Base-by-base conservation (phyloP, 805 yeast genomes). In the Ogataea degrootiae region DNA sequence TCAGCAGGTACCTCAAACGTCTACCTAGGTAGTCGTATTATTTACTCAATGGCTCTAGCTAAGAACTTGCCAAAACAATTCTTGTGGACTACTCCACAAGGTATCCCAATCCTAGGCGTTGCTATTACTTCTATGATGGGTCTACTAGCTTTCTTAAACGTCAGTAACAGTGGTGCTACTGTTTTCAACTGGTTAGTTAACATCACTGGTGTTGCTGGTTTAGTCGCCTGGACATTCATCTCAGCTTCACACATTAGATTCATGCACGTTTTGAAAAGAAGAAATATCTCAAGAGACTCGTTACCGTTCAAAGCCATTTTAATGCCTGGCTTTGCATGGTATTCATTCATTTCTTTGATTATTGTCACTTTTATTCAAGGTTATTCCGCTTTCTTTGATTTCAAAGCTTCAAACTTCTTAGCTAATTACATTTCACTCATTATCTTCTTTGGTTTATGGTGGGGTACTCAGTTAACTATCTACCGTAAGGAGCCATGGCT, bases 1-100 rank as follows among this genome's bases (percentile, higher is more conserved):
- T 84, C 90, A 15, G 90, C 91, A 29, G 91, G 83, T 61, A 85
- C 85, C 69, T 83, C 90, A 12, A 82, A 83, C 60, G 74, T 85
- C 29, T 84, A 85, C 65, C 79, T 82, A 55, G 84, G 88, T 37
- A 83, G 90, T 3, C 72, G 92, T 67, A 72, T 82, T 38, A 62
- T 85, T 43, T 83, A 74, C 60, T 79, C 83, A 15, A 70, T 85
- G 61, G 82, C 86, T n/a, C 72, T 73, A 53, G 74, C 75, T 45
- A 72, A 73, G 7, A 69, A 75, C 43, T 86, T 87, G 2, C 87
- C 87, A 29, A 72, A 67, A 49, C 54, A 74, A 45, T 79, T 83
- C 57, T 54, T 63, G 9, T 59, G 58, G 37, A 76, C 84, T 37
- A 80, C 77, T 41, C 72, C 66, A 52, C 58, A 63, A 19, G 89